Conservation (phyloP, 2,329 filamentous ascomycete genomes). For the Chrysoporthe cubensis region DNA sequence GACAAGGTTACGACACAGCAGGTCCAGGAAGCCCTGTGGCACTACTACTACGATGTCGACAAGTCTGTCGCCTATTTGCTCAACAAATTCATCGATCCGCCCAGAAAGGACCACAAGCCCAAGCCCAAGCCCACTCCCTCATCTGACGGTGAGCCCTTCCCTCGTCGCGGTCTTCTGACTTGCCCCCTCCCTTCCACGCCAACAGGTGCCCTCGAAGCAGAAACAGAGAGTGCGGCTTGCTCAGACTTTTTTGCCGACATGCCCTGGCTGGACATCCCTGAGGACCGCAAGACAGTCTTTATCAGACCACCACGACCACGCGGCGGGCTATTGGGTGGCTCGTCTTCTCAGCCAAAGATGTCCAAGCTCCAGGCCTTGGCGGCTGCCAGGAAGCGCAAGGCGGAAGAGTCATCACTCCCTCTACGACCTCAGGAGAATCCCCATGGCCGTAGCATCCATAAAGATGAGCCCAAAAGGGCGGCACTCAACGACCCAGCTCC, state of each 20-base stretch:
- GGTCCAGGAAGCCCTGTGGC: slow-evolving; percentile 89
- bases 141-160: slow-evolving; percentile 32
- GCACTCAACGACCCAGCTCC: background rate
- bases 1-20: slow-evolving; percentile 63
- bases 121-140: slow-evolving; percentile 43
- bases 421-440: background rate
- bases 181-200: slow-evolving; percentile 16
- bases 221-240: slow-evolving; percentile 36
- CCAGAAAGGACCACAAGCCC: slow-evolving; percentile 44
- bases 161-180: slow-evolving; percentile 15
- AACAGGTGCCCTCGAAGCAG: slow-evolving; percentile 30
- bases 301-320: slow-evolving; percentile 56
- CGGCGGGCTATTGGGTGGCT: slow-evolving; percentile 78
- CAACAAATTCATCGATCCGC: slow-evolving; percentile 60
- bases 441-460: background rate
- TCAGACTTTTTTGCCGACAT: slow-evolving; percentile 77
- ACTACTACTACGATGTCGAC: slow-evolving; percentile 92
- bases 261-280: slow-evolving; percentile 80
- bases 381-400: slow-evolving; percentile 83
- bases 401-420: slow-evolving; percentile 50
- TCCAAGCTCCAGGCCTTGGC: slow-evolving; percentile 92
- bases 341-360: slow-evolving; percentile 67
- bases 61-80: slow-evolving; percentile 83
- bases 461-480: background rate
- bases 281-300: slow-evolving; percentile 66